These are phyloP conservation scores for Lachancea waltii DNA, from an alignment of 805 yeast species.

Conservation along the genomic window DNA sequence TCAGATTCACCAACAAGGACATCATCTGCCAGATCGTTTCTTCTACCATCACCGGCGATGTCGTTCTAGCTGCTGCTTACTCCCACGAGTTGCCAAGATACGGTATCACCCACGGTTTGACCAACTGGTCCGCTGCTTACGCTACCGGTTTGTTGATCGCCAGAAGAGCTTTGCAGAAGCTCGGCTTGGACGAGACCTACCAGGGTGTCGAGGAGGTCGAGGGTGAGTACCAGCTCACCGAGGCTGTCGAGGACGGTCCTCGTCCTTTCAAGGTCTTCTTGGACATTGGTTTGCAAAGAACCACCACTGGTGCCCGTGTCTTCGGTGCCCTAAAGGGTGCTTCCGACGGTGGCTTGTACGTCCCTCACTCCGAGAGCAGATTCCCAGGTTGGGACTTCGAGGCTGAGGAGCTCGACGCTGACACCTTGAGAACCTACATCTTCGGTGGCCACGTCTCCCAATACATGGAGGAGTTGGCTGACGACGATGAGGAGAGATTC, in stretches of 20 bases:
- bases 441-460: slow-evolving; percentile 99
- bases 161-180: slow-evolving; percentile 97
- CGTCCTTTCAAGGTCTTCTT: slow-evolving; percentile 99
- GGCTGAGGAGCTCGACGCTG: slow-evolving; percentile 96
- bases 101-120: slow-evolving; percentile 97
- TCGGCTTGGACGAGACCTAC: slow-evolving; percentile 97
- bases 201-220: slow-evolving; percentile 98
- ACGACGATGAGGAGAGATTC: slow-evolving; percentile 99
- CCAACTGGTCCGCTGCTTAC: slow-evolving; percentile 99
- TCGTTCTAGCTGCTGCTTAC: slow-evolving; percentile 96
- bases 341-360: slow-evolving; percentile 98
- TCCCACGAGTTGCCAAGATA: slow-evolving; percentile 97
- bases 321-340: slow-evolving; percentile 99
- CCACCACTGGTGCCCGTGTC: slow-evolving; percentile 99
- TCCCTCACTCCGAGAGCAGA: slow-evolving; percentile 99
- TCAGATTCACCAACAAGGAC: slow-evolving; percentile 99
- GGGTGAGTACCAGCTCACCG: slow-evolving; percentile 98
- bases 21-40: slow-evolving; percentile 96
- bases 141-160: slow-evolving; percentile 98
- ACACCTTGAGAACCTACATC: slow-evolving; percentile 96
- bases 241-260: slow-evolving; percentile 99
- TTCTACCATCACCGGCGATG: slow-evolving; percentile 94
- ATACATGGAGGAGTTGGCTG: slow-evolving; percentile 99
- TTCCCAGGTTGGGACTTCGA: slow-evolving; percentile 99
- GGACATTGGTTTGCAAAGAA: slow-evolving; percentile 99